Base-by-base conservation (phyloP, 2,329 filamentous ascomycete species). In the Alternaria solani region DNA sequence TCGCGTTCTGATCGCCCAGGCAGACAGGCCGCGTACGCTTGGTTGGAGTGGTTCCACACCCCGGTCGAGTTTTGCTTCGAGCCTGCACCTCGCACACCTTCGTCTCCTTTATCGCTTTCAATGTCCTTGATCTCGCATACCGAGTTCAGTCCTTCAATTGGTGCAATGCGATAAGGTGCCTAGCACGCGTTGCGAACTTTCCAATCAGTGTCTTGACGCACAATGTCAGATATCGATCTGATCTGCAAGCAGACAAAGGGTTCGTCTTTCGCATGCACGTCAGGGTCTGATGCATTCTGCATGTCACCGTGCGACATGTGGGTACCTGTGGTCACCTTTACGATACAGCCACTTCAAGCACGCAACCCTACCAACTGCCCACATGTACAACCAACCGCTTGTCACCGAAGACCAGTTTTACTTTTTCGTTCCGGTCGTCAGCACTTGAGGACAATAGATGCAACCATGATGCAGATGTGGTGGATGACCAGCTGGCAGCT, bases 11-110 rank as follows among this genome's bases (percentile, higher is more conserved):
- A 11, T 30, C 1, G 9, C 1, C 28, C 28, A 30, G 11, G 28
- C 28, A 11, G 28, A 30, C 9, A 12, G 9, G 28, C 0, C 9
- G 11, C 2, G 28, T 30, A 11, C 11, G 1, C 0, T 30, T 2
- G 8, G 28, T 7, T 4, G 3, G 28, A 30, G 28, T 12, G 1
- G 28, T 1, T 30, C 11, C 7, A 30, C 11, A 30, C 3, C 11
- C 7, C 28, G 11, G 11, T 30, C 5, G 1, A 12, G 28, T 30
- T 30, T 1, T 30, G 11, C 28, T 30, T 23, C 20, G 20, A 23
- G 20, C 20, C 20, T 23, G 20, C 20, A 23, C 20, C 20, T 23
- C 20, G 20, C 20, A 23, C 2, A 2, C 20, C 20, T 23, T 23
- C 20, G 20, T 23, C 20, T 23, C 20, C 20, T 23, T 23, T 23